Base-by-base conservation (phyloP, 108 stramenopile species). In the Cyclostephanos tholiformis region DNA sequence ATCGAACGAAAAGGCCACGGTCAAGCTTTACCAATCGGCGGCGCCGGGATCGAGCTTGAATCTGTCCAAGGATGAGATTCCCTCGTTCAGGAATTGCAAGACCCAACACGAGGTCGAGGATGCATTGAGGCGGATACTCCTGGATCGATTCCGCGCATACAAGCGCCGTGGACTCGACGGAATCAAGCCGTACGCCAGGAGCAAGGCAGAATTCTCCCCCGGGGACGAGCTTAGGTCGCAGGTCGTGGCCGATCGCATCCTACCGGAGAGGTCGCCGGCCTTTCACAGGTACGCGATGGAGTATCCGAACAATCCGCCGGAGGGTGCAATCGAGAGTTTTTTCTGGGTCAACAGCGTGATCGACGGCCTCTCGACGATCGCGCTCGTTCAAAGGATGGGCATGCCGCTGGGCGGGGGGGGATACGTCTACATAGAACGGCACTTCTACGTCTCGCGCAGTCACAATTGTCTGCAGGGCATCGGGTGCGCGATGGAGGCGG, bases 401-500 rank as follows among this genome's bases (percentile, higher is more conserved):
- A 72, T 81, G 76, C 76, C 76, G 6, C 75, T 72, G 16, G 51
- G 67, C 35, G 83, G 32, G 32, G 32, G 59, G 12, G 72, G 77
- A 11, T 87, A 75, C 38, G 64, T 82, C 4, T 79, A 84, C 44
- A 84, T 80, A 73, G 80, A 84, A 46, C 68, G 86, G 6, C 82
- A 85, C 65, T 87, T 85, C 51, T 87, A 87, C 58, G 52, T 87
- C 8, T 80, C 79, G 46, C 74, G 83, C 20, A 71, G 75, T 25
- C 86, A 87, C 80, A 87, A 87, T 46, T 85, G 86, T 59, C 55
- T 87, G 4, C 86, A 87, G 55, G 82, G 79, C 2, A 67, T 85
- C 10, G 86, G 86, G 2, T 79, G 71, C 9, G 79, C 79, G 4
- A 61, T 86, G 68, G 59, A 80, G 17, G 53, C 69, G 2, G 77